Base-by-base conservation (phyloP, 2,329 filamentous ascomycete species). In the Cercospora berteroae region DNA sequence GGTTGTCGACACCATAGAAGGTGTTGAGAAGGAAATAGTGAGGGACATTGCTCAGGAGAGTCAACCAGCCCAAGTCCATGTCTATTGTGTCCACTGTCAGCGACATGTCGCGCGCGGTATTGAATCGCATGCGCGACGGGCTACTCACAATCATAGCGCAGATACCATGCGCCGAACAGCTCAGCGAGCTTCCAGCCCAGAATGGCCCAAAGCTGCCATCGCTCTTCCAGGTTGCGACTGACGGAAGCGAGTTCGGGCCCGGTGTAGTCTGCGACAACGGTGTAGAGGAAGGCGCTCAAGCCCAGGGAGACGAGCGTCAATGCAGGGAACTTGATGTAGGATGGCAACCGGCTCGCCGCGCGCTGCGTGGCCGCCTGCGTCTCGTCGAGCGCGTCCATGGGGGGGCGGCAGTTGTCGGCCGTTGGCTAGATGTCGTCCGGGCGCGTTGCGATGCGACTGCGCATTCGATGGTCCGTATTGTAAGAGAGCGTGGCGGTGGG, bases 1-100 rank as follows among this genome's bases (percentile, higher is more conserved):
- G 79, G 27, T 86, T 82, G 27, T 86, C 85, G 72, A 96, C 84
- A 39, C 83, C 80, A 84, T 96, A 97, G 82, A 96, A 97, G 62
- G 88, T 88, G 31, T 84, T 84, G 29, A 96, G 83, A 52, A 97
- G 88, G 76, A 91, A 91, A 69, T 90, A 87, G 74, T 88, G 87
- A 52, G 94, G 94, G 20, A 90, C 86, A 79, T 93, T 89, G 64
- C 90, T 89, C 50, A 97, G 82, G 68, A 92, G 72, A 4, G 80
- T 79, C 52, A 84, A 78, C 20, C 78, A 77, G 57, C 77, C 74
- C 64, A 83, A 77, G 72, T 84, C 83, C 66, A 80, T 75, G 74
- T 79, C 79, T 81, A 29, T 71, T 65, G 36, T 12, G 31, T 18
- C 31, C 18, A 5, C 16, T n/a, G 62, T 73, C 60, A 71, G 70